Evolutionary conservation across 2,329 filamentous ascomycete genomes (phyloP).

Genomic region (Colletotrichum simmondsii): DNA sequence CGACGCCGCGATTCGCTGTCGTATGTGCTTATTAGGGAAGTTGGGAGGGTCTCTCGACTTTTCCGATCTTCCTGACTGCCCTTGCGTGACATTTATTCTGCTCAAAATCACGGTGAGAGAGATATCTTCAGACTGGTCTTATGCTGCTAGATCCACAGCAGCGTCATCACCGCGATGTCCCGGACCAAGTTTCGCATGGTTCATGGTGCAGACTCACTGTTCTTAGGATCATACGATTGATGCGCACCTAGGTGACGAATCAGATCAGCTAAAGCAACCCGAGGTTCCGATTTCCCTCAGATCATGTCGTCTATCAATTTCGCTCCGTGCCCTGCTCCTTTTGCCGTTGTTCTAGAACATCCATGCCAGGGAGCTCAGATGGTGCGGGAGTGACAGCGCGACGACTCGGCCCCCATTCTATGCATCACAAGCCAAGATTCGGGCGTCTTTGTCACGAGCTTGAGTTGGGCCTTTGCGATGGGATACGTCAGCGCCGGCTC

Average conservation of each 20-base stretch:
- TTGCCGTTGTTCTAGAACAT: background rate
- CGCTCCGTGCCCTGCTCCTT: background rate
- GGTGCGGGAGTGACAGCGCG: background rate
- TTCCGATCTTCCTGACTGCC: background rate
- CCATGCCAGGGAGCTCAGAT: background rate
- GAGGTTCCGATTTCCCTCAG: background rate
- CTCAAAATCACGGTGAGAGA: background rate
- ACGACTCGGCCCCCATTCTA: background rate
- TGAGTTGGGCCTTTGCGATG: background rate
- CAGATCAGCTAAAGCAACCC: background rate
- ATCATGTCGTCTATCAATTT: background rate
- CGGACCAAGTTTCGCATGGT: background rate
- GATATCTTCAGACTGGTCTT: background rate
- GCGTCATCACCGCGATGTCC: background rate
- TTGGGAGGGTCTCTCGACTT: background rate
- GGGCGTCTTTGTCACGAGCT: background rate
- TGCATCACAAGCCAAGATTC: background rate
- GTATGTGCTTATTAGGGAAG: background rate
- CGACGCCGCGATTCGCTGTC: background rate
- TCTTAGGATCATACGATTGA: constrained; percentile 1
- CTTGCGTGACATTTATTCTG: background rate
- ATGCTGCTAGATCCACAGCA: background rate
- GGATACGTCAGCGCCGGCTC: background rate
- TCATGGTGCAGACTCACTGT: background rate
- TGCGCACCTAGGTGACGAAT: background rate